Evolutionary conservation across 192 early-diverging fungal genomes (phyloP).

Genomic region (Spinellus fusiger): DNA sequence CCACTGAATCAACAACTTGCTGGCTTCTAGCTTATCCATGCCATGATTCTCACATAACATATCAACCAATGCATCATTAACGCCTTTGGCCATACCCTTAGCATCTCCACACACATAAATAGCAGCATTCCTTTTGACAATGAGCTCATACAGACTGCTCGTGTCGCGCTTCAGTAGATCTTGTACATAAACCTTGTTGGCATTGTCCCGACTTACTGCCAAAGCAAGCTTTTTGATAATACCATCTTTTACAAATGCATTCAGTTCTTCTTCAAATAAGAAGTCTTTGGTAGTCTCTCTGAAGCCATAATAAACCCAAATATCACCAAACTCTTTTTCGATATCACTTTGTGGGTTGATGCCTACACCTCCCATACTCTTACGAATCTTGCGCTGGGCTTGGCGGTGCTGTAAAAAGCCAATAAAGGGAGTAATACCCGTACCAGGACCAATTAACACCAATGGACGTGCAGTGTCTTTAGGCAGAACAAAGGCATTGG

Average conservation of each 20-base stretch:
- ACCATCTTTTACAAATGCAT: conserved; percentile 38
- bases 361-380: conserved; percentile 26
- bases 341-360: conserved; percentile 21
- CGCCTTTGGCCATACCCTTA: conserved; percentile 83
- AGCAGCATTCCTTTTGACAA: conserved; percentile 53
- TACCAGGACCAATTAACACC: conserved; percentile 88
- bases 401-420: conserved; percentile 81
- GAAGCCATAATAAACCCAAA: conserved; percentile 82
- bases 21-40: conserved; percentile 42
- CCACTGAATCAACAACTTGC: conserved; percentile 57
- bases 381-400: conserved; percentile 34
- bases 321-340: conserved; percentile 42
- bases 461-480: conserved; percentile 53
- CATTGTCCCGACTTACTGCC: conserved; percentile 57
- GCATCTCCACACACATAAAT: conserved; percentile 84
- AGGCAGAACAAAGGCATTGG: conserved; percentile 66
- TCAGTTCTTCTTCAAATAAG: conserved; percentile 62
- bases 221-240: conserved; percentile 52
- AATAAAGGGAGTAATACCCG: conserved; percentile 92
- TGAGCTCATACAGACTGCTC: conserved; percentile 48
- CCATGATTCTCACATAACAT: conserved; percentile 49
- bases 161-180: conserved; percentile 57
- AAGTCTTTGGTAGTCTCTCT: conserved; percentile 61
- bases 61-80: conserved; percentile 69
- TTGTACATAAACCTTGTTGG: conserved; percentile 82